Evolutionary conservation across 208 protist genomes (phyloP), one percentile per base, ranked within the genome.

Genomic region (Porcisia deanei): DNA sequence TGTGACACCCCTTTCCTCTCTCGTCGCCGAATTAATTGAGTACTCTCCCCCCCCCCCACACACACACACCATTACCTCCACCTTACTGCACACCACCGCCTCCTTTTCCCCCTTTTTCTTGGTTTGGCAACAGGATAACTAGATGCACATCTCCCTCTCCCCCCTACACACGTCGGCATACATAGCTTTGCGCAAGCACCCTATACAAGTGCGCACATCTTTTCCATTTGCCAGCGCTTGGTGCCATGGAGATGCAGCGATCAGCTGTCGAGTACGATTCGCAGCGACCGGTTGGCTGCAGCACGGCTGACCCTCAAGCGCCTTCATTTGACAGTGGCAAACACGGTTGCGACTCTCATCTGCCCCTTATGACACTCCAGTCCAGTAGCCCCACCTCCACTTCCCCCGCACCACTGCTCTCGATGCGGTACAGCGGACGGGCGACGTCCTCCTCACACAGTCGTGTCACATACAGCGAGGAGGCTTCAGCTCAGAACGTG

Each of bases 401-500:
- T 1, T 75, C 69, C 3, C 37, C 70, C 4, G 61, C 63, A 5
- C 70, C 70, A 39, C 70, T 80, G 12, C 54, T 75, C 39, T 80
- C 70, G 16, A 75, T 75, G 70, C 54, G 39, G 34, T 39, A n/a
- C 45, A 80, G 70, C 25, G 41, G 70, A 25, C 20, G 3, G 2
- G 55, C 52, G 70, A 6, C 34, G 39, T 64, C 39, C 1, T 6
- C 68, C 6, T 47, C 57, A 22, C 37, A 25, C 70, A 41, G 14
- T 22, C 45, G 18, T 20, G 47, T 6, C 63, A 71, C 66, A 5
- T n/a, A n/a, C 66, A 20, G 20, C 45, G 41, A 45, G 45, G 61
- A 49, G 20, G 63, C 63, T 7, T 67, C 41, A 1, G 34, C 9
- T 30, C 12, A 12, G 37, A 65, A 30, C 9, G 10, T 34, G 63